Conservation (phyloP, 306 rosid species). For the Myrica gale region DNA sequence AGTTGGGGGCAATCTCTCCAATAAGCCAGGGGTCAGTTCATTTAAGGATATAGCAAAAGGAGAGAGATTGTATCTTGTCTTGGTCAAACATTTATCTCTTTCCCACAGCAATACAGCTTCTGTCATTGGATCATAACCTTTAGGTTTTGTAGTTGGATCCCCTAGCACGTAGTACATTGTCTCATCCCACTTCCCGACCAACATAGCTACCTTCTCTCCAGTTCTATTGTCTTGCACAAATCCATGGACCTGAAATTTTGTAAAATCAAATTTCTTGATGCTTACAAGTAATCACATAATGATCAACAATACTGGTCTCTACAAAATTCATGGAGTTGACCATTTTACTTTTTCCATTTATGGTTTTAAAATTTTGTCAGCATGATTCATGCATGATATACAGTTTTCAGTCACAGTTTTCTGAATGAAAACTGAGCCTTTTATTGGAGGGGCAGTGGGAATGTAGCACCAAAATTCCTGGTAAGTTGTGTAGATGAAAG, state of each 20-base stretch:
- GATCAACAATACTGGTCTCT: constrained; percentile 10
- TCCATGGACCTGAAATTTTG: constrained; percentile 80
- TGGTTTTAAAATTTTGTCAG: neutral
- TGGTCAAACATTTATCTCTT: constrained; percentile 57
- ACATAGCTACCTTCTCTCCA: constrained; percentile 98
- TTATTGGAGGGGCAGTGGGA: neutral
- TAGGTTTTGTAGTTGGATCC: constrained; percentile 89
- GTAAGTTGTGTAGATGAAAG: neutral
- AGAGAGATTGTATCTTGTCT: constrained; percentile 94
- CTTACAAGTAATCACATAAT: neutral
- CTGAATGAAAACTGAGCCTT: constrained; percentile 3
- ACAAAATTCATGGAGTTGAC: constrained; percentile 14
- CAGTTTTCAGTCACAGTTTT: neutral
- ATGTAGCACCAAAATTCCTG: neutral
- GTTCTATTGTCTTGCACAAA: constrained; percentile 97
- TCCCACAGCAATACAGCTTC: constrained; percentile 96
- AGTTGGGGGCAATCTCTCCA: constrained; percentile 77
- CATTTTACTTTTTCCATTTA: neutral
- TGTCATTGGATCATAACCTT: constrained; percentile 97
- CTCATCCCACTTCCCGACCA: constrained; percentile 97
- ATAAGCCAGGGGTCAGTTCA: constrained; percentile 74
- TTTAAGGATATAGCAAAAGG: constrained; percentile 90
- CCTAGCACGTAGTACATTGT: constrained; percentile 98
- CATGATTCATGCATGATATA: neutral
- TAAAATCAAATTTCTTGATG: constrained; percentile 12